These are phyloP conservation scores for Cryphonectria naterciae DNA, from an alignment of 2,329 filamentous ascomycete genomes.

Conservation along the genomic window DNA sequence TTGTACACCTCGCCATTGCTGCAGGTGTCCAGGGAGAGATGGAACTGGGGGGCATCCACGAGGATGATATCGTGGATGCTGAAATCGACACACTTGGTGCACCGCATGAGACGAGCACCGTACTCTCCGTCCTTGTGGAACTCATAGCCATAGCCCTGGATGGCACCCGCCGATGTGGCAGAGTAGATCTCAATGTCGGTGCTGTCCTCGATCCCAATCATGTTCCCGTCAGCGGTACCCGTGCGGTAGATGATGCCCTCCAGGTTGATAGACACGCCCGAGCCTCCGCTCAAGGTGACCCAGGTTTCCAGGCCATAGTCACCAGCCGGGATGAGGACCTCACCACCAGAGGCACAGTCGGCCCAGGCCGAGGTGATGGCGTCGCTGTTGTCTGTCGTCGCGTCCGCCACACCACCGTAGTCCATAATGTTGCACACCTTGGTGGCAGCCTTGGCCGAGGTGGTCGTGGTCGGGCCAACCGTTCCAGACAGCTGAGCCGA, in stretches of 20 bases:
- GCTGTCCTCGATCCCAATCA: constrained; percentile 34
- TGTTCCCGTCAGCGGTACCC: constrained; percentile 34
- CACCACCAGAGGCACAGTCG: constrained; percentile 51
- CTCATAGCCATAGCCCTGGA: constrained; percentile 55
- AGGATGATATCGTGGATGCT: constrained; percentile 53
- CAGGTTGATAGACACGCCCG: constrained; percentile 51
- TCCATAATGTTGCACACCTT: constrained; percentile 52
- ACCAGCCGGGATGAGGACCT: constrained; percentile 52
- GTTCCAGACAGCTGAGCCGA: constrained; percentile 35
- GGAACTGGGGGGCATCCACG: constrained; percentile 45
- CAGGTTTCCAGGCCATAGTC: constrained; percentile 52
- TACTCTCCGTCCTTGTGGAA: constrained; percentile 41
- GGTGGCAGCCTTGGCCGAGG: constrained; percentile 35
- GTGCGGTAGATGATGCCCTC: constrained; percentile 42
- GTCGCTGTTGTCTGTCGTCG: constrained; percentile 46
- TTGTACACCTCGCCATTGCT: constrained; percentile 58
- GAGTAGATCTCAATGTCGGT: constrained; percentile 54
- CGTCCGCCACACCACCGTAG: constrained; percentile 54
- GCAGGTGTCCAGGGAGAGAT: constrained; percentile 38
- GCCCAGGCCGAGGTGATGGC: constrained; percentile 36
- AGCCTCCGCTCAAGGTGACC: constrained; percentile 49
- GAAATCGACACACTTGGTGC: constrained; percentile 48
- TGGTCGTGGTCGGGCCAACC: constrained; percentile 37
- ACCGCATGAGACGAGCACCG: constrained; percentile 52
- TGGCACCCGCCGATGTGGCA: constrained; percentile 46